Evolutionary conservation across 305 asterid genomes (phyloP).

Genomic region (Lippia alba): DNA sequence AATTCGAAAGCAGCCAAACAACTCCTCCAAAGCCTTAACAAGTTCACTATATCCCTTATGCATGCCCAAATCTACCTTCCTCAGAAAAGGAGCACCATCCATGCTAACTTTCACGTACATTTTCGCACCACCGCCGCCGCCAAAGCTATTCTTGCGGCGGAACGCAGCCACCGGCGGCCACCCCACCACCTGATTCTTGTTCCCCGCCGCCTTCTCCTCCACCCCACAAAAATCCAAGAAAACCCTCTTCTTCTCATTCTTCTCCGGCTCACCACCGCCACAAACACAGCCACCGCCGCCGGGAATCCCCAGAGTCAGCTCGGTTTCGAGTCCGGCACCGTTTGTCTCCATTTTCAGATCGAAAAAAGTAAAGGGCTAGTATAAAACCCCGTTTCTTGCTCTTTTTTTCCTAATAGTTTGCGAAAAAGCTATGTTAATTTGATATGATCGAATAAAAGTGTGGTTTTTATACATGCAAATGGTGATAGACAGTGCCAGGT

Average conservation of each 20-base stretch:
- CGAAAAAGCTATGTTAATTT: neutral
- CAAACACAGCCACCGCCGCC: conserved; percentile 44
- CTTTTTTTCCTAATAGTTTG: neutral
- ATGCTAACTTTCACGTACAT: conserved; percentile 83
- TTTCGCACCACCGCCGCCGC: conserved; percentile 36
- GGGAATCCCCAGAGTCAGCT: conserved; percentile 76
- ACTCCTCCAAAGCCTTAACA: conserved; percentile 60
- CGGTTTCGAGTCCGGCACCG: conserved; percentile 61
- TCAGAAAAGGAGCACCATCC: conserved; percentile 89
- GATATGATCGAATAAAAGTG: neutral
- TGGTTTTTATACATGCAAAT: conserved; percentile 38
- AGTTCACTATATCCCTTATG: conserved; percentile 59
- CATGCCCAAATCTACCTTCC: conserved; percentile 68
- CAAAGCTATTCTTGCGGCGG: conserved; percentile 53
- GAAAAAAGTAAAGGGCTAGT: neutral
- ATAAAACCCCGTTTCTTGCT: too few relatives aligned
- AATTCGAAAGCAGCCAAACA: conserved; percentile 60
- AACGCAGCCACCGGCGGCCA: conserved; percentile 92
- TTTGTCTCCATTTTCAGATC: conserved; percentile 41
- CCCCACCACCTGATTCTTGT: conserved; percentile 59
- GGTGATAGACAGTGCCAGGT: conserved; percentile 54
- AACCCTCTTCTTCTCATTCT: conserved; percentile 65
- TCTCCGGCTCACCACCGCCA: conserved; percentile 43
- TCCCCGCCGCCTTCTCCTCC: conserved; percentile 31
- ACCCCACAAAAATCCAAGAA: conserved; percentile 49